Conservation (phyloP, 1,284 basidiomycete species). For the Sphaerobolus stellatus region DNA sequence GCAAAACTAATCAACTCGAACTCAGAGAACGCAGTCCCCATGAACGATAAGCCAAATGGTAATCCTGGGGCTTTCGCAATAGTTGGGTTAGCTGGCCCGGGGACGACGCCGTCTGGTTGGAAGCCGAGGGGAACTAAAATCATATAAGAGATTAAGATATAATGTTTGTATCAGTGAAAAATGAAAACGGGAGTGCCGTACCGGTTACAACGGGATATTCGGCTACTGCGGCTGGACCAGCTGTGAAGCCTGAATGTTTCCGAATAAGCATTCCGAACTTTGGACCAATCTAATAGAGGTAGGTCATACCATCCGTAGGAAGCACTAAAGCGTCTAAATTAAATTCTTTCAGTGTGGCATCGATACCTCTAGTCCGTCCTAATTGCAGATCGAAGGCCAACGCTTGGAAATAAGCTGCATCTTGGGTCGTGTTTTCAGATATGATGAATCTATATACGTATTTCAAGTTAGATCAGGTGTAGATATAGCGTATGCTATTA, state of each 20-base stretch:
- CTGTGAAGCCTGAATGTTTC: conserved; percentile 19
- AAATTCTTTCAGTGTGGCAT: conserved; percentile 41
- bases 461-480: not conserved
- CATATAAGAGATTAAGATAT: conserved; percentile 8
- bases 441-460: conserved; percentile 33
- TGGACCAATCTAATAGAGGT: not conserved
- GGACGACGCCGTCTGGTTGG: conserved; percentile 47
- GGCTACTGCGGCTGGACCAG: conserved; percentile 37
- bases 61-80: conserved; percentile 34
- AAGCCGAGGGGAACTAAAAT: conserved; percentile 59
- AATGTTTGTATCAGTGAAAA: not conserved
- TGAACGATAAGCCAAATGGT: conserved; percentile 26
- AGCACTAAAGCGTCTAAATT: conserved; percentile 46
- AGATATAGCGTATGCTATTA: not conserved
- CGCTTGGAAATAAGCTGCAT: conserved; percentile 38
- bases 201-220: conserved; percentile 46
- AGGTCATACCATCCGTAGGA: conserved; percentile 33
- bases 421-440: conserved; percentile 35
- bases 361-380: conserved; percentile 44
- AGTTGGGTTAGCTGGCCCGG: conserved; percentile 40
- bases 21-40: conserved; percentile 25
- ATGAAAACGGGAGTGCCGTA: conserved; percentile 13
- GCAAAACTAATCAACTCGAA: conserved; percentile 25
- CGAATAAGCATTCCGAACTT: not conserved
- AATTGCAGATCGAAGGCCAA: conserved; percentile 37